Conservation (phyloP, 78 protist genomes). For the Dictyostelium firmibasis region DNA sequence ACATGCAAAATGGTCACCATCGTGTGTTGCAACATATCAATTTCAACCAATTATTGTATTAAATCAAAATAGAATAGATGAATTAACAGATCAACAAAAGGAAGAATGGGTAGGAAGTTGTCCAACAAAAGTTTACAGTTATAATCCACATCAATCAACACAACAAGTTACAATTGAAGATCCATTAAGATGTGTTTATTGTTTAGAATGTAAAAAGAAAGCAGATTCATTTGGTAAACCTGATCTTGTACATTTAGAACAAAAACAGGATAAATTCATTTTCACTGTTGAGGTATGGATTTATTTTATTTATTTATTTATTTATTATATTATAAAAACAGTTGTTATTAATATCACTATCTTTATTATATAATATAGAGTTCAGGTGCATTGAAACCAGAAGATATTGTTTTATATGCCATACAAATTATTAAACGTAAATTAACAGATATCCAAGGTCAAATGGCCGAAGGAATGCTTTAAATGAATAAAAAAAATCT, state of each 20-base stretch:
- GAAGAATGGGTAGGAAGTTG: constrained; percentile 49
- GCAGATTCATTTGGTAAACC: constrained; percentile 57
- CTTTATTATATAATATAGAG: constrained; percentile 14
- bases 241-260: constrained; percentile 48
- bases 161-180: constrained; percentile 41
- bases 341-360: too few species aligned
- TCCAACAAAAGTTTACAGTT: constrained; percentile 56
- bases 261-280: constrained; percentile 51
- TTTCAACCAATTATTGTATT: constrained; percentile 86
- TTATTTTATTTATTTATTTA: not conserved
- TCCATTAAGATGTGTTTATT: constrained; percentile 62
- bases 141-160: constrained; percentile 6
- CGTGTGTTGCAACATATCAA: constrained; percentile 85
- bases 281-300: constrained; percentile 63
- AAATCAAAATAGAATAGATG: constrained; percentile 63
- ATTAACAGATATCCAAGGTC: constrained; percentile 66
- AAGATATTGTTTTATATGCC: constrained; percentile 70
- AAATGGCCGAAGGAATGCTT: constrained; percentile 1
- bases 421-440: constrained; percentile 69
- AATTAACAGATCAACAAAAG: constrained; percentile 32
- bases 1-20: constrained; percentile 94
- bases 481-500: not conserved
- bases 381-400: constrained; percentile 83
- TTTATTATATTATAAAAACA: too few species aligned
- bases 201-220: constrained; percentile 77